phyloP scores from a whole-genome alignment of 306 rosid species.

The Crataegus laevigata region DNA sequence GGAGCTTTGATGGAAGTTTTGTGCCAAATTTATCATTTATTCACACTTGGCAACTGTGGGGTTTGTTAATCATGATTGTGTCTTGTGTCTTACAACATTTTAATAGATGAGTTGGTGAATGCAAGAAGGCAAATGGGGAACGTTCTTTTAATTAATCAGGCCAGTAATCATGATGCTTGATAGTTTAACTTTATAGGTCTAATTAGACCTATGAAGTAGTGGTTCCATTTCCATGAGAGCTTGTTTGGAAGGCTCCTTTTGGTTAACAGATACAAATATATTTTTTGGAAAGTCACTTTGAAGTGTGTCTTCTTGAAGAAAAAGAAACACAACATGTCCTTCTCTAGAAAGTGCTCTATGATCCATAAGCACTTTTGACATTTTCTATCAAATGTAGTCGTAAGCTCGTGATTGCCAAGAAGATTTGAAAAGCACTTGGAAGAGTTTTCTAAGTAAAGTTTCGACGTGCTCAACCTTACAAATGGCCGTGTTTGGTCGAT shows the following conservation, averaged over 20 bases:
- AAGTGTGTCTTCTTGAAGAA: no score
- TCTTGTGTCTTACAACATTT: slow-evolving; percentile 30
- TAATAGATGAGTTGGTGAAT: slow-evolving; percentile 16
- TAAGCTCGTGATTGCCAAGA: no score
- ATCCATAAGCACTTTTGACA: no score
- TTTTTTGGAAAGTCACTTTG: no score
- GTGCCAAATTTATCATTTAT: slow-evolving; percentile 41
- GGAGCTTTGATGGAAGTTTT: slow-evolving; percentile 35
- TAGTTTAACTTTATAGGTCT: slow-evolving; percentile 35
- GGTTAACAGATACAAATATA: no score
- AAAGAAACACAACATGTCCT: no score
- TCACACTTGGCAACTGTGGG: slow-evolving; percentile 58
- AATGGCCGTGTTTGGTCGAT: neutral
- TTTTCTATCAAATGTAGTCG: no score
- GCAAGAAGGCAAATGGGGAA: slow-evolving; percentile 38
- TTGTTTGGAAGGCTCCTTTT: no score
- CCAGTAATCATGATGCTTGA: slow-evolving; percentile 45
- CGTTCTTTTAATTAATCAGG: slow-evolving; percentile 40
- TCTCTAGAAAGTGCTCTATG: no score
- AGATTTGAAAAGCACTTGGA: no score
- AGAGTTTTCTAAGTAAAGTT: no score
- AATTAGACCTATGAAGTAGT: slow-evolving; percentile 1
- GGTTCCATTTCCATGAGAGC: neutral
- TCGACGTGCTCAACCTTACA: neutral
- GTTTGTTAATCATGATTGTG: slow-evolving; percentile 45